Evolutionary conservation across 805 yeast species (phyloP), one percentile per base, ranked within the genome.

Genomic region (Cephaloascus albidus): DNA sequence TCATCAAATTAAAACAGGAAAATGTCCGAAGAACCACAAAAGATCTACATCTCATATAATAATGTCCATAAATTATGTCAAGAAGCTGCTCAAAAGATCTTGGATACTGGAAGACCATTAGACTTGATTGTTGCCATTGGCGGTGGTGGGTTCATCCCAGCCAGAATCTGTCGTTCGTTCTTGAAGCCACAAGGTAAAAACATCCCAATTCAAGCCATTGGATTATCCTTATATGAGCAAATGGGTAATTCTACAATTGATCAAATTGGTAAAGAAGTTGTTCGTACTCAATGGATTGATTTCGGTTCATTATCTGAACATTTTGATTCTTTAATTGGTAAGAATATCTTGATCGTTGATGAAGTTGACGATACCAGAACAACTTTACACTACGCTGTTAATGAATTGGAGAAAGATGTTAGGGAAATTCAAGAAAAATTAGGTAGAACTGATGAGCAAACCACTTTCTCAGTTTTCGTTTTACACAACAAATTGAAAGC

Each of bases 341-440:
- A 85, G 61, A 80, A 78, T 55, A 70, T 86, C 31, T 63, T 86
- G 47, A 84, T 86, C 51, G 93, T 86, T 28, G 95, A 86, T 58
- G 95, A 86, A 64, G 95, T 86, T 36, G 95, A 86, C 58, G 95
- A 86, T 57, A 85, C 95, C 18, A 81, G 95, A 70, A 86, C 95
- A 39, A 86, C 95, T 2, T 65, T 86, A 41, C 90, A 84, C 56
- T 86, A 85, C 53, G 95, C 95, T 2, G 74, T 85, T 32, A 67
- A 77, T 10, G 95, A 86, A 60, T 67, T 86, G 45, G 72, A 78
- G 55, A 77, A 79, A 55, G 76, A 71, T 43, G 79, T 85, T 35
- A 61, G 63, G 37, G 72, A 67, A 39, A 78, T 79, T 49, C 85
- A 85, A 45, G 63, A 61, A 43, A 67, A 69, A 51, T 63, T 78